Conservation (phyloP, 768 basidiomycete genomes). For the Lentinula lateritia region DNA sequence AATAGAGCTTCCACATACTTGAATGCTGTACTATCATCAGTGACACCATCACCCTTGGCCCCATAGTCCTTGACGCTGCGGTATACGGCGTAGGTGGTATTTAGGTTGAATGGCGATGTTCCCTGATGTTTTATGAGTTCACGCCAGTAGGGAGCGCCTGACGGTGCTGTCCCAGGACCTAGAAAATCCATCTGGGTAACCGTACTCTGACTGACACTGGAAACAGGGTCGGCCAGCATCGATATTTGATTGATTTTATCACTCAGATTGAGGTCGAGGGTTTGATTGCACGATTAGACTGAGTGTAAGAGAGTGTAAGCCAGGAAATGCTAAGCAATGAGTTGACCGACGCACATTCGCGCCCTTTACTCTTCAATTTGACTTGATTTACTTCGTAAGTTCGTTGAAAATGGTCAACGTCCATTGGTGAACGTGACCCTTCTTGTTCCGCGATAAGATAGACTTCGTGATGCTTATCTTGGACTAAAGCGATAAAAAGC, state of each 20-base stretch:
- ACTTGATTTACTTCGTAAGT: too few relatives aligned
- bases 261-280: background rate
- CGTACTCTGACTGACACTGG: background rate
- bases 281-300: background rate
- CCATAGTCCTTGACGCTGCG: constrained; percentile 54
- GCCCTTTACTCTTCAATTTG: too few relatives aligned
- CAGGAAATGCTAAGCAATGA: background rate
- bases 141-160: constrained; percentile 43
- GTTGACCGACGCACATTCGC: too few relatives aligned
- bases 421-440: too few relatives aligned
- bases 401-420: too few relatives aligned
- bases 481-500: too few relatives aligned
- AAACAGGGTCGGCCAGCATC: background rate
- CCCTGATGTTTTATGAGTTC: constrained; percentile 44
- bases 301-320: background rate
- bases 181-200: background rate
- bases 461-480: too few relatives aligned
- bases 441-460: too few relatives aligned
- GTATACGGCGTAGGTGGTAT: constrained; percentile 39
- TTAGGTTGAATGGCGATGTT: constrained; percentile 40
- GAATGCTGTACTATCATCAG: constrained; percentile 12
- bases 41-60: constrained; percentile 32
- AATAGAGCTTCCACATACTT: constrained; percentile 2
- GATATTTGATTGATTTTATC: background rate
- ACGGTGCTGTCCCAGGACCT: constrained; percentile 6